Evolutionary conservation across 768 basidiomycete species (phyloP).

Genomic region (Suillus brevipes): DNA sequence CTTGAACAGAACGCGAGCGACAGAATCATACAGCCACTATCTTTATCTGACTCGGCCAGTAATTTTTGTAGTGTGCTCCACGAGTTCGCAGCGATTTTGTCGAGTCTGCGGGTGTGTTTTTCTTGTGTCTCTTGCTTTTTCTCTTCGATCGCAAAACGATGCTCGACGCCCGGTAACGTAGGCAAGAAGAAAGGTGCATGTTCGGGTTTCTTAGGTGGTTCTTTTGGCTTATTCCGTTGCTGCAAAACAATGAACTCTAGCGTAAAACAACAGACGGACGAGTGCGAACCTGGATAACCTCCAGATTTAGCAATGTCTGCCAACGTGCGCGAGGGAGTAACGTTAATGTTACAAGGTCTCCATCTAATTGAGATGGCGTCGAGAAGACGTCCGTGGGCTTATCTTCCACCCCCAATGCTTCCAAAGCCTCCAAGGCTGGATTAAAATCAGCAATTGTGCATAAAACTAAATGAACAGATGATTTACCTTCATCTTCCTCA

Average conservation of each 20-base stretch:
- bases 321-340: conserved; percentile 89
- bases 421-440: conserved; percentile 70
- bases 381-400: conserved; percentile 69
- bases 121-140: conserved; percentile 38
- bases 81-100: conserved; percentile 48
- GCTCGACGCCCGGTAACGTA: conserved; percentile 83
- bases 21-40: conserved; percentile 66
- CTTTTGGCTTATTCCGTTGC: conserved; percentile 96
- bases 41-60: conserved; percentile 52
- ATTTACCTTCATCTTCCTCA: conserved; percentile 76
- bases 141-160: conserved; percentile 66
- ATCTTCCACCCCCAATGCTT: conserved; percentile 61
- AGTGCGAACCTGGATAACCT: conserved; percentile 78
- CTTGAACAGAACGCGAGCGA: conserved; percentile 5
- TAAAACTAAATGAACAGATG: not conserved
- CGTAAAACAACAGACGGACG: not conserved
- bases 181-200: conserved; percentile 97
- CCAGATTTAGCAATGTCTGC: conserved; percentile 96
- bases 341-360: conserved; percentile 91
- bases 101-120: conserved; percentile 52
- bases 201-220: conserved; percentile 92
- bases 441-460: conserved; percentile 11
- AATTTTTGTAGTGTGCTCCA: conserved; percentile 74
- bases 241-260: conserved; percentile 29
- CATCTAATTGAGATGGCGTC: conserved; percentile 86